These are phyloP conservation scores for Orbilia blumenaviensis DNA, from an alignment of 2,329 filamentous ascomycete species.

Conservation along the genomic window DNA sequence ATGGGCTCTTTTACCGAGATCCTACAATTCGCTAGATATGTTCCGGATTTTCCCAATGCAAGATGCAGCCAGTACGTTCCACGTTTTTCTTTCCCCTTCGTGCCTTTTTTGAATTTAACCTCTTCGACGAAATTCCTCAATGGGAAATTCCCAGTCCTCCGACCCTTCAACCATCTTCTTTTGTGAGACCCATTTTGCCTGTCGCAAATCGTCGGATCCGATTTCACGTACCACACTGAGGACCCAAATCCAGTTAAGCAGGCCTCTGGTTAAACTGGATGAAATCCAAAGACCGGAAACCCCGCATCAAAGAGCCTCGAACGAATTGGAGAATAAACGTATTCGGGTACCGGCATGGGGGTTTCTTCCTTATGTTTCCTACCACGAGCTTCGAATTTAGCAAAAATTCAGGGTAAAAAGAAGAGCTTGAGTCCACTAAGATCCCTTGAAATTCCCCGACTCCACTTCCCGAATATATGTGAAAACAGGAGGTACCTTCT, in stretches of 20 bases:
- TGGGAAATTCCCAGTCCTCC: slow-evolving; percentile 15
- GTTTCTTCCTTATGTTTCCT: background rate
- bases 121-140: slow-evolving; percentile 16
- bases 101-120: slow-evolving; percentile 37
- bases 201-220: slow-evolving; percentile 19
- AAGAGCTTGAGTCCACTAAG: slow-evolving; percentile 28
- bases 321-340: slow-evolving; percentile 14
- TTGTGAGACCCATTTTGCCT: slow-evolving; percentile 44
- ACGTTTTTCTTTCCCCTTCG: slow-evolving; percentile 42
- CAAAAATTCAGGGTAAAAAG: slow-evolving; percentile 42
- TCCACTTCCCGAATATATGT: slow-evolving; percentile 51
- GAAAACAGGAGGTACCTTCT: slow-evolving; percentile 12
- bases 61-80: slow-evolving; percentile 46
- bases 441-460: slow-evolving; percentile 52
- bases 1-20: slow-evolving; percentile 38
- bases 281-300: slow-evolving; percentile 23
- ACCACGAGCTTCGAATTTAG: slow-evolving; percentile 44
- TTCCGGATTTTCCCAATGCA: slow-evolving; percentile 41
- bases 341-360: slow-evolving; percentile 51
- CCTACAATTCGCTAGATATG: slow-evolving; percentile 28
- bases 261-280: slow-evolving; percentile 45
- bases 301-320: slow-evolving; percentile 37
- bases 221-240: background rate
- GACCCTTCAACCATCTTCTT: background rate
- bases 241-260: background rate